Evolutionary conservation across 1,284 basidiomycete species (phyloP).

Genomic region (Lentinus polychrous): DNA sequence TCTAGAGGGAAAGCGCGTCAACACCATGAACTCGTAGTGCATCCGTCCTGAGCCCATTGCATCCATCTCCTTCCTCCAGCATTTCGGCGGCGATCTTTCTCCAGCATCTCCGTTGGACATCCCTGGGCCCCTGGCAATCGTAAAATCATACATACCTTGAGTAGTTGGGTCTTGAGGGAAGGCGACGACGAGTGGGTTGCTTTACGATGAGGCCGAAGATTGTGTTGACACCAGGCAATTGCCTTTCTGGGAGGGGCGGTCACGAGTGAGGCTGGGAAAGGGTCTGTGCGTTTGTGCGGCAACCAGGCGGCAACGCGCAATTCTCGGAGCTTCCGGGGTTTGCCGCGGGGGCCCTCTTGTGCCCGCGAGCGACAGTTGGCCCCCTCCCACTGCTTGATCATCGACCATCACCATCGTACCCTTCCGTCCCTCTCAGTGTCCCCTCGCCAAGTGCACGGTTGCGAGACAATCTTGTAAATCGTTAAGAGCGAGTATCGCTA

Average conservation of each 20-base stretch:
- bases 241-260: conserved; percentile 11
- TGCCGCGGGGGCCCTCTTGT: conserved; percentile 9
- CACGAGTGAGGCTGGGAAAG: conserved; percentile 14
- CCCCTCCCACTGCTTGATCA: conserved; percentile 34
- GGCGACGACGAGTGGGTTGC: conserved; percentile 19
- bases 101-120: neutral
- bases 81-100: conserved; percentile 5
- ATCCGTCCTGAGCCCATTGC: conserved; percentile 18
- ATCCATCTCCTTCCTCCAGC: conserved; percentile 25
- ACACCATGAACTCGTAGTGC: conserved; percentile 17
- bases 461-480: too few relatives aligned
- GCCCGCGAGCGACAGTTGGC: conserved; percentile 16
- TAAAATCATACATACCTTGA: conserved; percentile 24
- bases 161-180: conserved; percentile 26
- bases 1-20: conserved; percentile 37
- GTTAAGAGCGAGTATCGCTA: too few relatives aligned
- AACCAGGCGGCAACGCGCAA: conserved; percentile 1
- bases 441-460: neutral
- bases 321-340: conserved; percentile 1
- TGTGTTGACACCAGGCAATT: conserved; percentile 6
- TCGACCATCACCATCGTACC: conserved; percentile 30
- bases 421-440: conserved; percentile 3
- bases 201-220: conserved; percentile 2
- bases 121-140: conserved; percentile 1
- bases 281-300: conserved; percentile 13